Conservation (phyloP, 345 rosid species). For the Mercurialis annua region DNA sequence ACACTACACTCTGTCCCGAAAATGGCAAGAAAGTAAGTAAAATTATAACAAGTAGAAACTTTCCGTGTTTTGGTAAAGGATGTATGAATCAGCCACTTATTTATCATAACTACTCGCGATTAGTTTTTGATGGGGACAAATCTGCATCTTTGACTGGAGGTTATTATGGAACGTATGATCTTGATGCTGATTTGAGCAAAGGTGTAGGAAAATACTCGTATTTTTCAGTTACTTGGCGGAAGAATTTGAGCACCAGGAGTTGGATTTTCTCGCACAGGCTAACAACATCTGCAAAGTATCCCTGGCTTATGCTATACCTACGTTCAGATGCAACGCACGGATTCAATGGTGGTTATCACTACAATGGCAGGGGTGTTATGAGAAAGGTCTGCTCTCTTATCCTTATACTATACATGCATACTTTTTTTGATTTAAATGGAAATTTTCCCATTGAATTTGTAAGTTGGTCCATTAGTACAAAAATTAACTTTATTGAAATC, state of each 20-base stretch:
- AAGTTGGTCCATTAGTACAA: too few species aligned
- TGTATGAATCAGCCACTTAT: slow-evolving; percentile 31
- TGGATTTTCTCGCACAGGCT: slow-evolving; percentile 23
- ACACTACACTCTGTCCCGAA: slow-evolving; percentile 26
- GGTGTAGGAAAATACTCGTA: slow-evolving; percentile 13
- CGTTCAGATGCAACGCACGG: slow-evolving; percentile 29
- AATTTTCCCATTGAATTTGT: too few species aligned
- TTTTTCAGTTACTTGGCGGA: slow-evolving; percentile 26
- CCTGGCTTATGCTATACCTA: slow-evolving; percentile 30
- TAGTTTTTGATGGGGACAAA: slow-evolving; percentile 17
- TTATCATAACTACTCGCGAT: slow-evolving; percentile 19
- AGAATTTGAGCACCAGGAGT: slow-evolving; percentile 20
- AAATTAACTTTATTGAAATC: too few species aligned
- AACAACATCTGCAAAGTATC: slow-evolving; percentile 24
- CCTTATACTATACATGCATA: background rate
- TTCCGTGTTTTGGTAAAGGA: slow-evolving; percentile 29
- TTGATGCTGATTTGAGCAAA: slow-evolving; percentile 25
- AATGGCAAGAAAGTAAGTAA: slow-evolving; percentile 23
- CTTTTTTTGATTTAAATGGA: background rate
- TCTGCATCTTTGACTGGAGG: slow-evolving; percentile 22
- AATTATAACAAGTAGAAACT: slow-evolving; percentile 17
- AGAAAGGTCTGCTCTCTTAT: slow-evolving; percentile 23
- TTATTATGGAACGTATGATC: slow-evolving; percentile 26
- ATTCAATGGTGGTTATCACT: slow-evolving; percentile 29
- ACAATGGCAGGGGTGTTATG: slow-evolving; percentile 24